Percentiles rank a stretch among this genome's conserved stretches.
These are phyloP conservation scores for Tephrocybe sp. DNA, from an alignment of 768 basidiomycete species.

Conservation along the genomic window DNA sequence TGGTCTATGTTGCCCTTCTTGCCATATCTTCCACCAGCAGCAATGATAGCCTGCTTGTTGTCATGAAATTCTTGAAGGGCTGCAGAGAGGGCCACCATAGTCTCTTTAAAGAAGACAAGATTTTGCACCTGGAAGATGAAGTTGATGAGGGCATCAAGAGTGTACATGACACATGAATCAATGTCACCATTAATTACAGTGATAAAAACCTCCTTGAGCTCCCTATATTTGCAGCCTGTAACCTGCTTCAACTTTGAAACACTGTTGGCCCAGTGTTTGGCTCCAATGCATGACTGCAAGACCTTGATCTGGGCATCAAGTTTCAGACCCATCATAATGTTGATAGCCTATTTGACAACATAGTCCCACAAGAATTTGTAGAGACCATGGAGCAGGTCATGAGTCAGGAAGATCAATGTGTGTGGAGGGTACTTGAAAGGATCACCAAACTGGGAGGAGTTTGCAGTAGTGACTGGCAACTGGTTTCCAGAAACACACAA, in stretches of 20 bases:
- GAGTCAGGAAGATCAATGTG: no score
- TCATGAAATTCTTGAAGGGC: slow-evolving; percentile 31
- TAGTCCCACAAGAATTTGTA: slow-evolving; percentile 39
- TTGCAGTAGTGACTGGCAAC: no score
- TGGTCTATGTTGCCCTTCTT: slow-evolving; percentile 26
- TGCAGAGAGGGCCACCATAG: slow-evolving; percentile 15
- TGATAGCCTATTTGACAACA: slow-evolving; percentile 36
- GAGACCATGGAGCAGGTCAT: slow-evolving; percentile 39
- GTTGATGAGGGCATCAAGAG: slow-evolving; percentile 34
- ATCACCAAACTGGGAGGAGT: no score
- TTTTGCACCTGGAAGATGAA: slow-evolving; percentile 31
- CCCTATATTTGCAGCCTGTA: no score
- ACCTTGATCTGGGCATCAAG: slow-evolving; percentile 35
- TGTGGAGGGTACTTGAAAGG: no score
- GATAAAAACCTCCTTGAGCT: slow-evolving; percentile 36
- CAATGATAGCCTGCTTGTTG: slow-evolving; percentile 33
- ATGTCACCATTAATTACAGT: slow-evolving; percentile 32
- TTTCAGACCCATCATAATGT: slow-evolving; percentile 27
- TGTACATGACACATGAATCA: slow-evolving; percentile 25
- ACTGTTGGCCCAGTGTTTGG: slow-evolving; percentile 36
- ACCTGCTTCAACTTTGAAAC: slow-evolving; percentile 40
- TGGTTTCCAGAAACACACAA: no score
- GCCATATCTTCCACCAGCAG: slow-evolving; percentile 25
- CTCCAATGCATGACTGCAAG: slow-evolving; percentile 34
- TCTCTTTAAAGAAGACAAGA: slow-evolving; percentile 21